Percentiles rank a stretch among this genome's conserved stretches.
Conservation (phyloP, 768 basidiomycete species). For the Phylloporus sp. region DNA sequence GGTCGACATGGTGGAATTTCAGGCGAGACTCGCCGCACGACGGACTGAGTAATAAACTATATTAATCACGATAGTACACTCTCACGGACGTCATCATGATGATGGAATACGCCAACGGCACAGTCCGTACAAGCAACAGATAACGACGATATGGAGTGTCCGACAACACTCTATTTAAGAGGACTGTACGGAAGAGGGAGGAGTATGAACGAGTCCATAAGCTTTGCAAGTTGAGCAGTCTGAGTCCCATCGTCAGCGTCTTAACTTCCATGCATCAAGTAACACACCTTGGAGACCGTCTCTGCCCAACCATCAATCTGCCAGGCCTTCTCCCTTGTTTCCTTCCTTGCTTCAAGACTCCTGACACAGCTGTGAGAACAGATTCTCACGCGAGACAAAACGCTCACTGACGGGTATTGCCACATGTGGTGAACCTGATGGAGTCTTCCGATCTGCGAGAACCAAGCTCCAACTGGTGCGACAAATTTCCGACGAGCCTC, state of each 20-base stretch:
- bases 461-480: constrained; percentile 88
- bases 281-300: constrained; percentile 78
- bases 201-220: constrained; percentile 87
- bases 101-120: too few species aligned
- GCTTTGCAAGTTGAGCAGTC: constrained; percentile 84
- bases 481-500: constrained; percentile 89
- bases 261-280: not conserved
- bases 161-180: constrained; percentile 51
- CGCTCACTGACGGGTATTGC: constrained; percentile 80
- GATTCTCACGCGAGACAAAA: constrained; percentile 3
- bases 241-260: constrained; percentile 32
- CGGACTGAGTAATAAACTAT: constrained; percentile 10
- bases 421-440: constrained; percentile 95
- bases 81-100: too few species aligned
- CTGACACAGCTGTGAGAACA: constrained; percentile 34
- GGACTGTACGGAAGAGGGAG: constrained; percentile 79
- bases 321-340: constrained; percentile 88
- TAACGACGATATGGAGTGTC: not conserved
- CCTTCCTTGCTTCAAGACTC: constrained; percentile 75
- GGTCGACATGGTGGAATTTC: constrained; percentile 27
- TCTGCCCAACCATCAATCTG: constrained; percentile 93
- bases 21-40: not conserved
- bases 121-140: not conserved
- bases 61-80: too few species aligned
- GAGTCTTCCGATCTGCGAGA: constrained; percentile 79